These are phyloP conservation scores for Epithele typhae DNA, from an alignment of 768 basidiomycete species.

Conservation along the genomic window DNA sequence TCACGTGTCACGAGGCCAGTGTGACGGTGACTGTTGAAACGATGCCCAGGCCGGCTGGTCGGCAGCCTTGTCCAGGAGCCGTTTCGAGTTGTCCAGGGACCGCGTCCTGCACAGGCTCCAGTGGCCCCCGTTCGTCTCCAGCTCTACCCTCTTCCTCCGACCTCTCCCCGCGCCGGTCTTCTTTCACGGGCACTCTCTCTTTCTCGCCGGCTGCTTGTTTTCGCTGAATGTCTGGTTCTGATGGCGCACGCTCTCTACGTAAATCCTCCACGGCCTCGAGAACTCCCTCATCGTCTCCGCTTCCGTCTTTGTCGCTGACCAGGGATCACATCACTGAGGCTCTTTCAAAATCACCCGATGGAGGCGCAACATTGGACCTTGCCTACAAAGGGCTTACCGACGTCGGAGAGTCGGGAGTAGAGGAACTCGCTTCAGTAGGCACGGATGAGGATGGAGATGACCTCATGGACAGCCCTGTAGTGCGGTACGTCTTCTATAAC, in stretches of 20 bases:
- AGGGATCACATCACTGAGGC: constrained; percentile 63
- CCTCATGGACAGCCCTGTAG: constrained; percentile 50
- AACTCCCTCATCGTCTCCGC: constrained; percentile 21
- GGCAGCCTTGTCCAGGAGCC: not conserved
- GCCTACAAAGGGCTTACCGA: constrained; percentile 75
- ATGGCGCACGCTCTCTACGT: constrained; percentile 16
- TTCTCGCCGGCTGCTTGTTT: constrained; percentile 1
- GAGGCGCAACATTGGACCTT: constrained; percentile 80
- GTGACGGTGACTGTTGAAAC: constrained; percentile 14
- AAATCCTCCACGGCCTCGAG: constrained; percentile 10
- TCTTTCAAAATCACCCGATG: constrained; percentile 61
- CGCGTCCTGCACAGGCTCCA: constrained; percentile 3
- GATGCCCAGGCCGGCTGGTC: not conserved
- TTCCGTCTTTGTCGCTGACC: constrained; percentile 40
- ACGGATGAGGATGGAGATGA: constrained; percentile 39
- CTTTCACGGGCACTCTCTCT: not conserved
- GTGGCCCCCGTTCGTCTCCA: not conserved
- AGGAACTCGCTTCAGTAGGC: constrained; percentile 66
- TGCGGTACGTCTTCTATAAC: constrained; percentile 47
- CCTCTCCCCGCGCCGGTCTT: not conserved
- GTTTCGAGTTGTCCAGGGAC: constrained; percentile 3
- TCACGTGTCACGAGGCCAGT: constrained; percentile 7
- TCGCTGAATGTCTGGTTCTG: constrained; percentile 14
- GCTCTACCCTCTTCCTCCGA: not conserved
- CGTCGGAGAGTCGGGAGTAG: constrained; percentile 69